Base-by-base conservation (phyloP, 2,329 filamentous ascomycete species). In the Exophiala alcalophila region DNA sequence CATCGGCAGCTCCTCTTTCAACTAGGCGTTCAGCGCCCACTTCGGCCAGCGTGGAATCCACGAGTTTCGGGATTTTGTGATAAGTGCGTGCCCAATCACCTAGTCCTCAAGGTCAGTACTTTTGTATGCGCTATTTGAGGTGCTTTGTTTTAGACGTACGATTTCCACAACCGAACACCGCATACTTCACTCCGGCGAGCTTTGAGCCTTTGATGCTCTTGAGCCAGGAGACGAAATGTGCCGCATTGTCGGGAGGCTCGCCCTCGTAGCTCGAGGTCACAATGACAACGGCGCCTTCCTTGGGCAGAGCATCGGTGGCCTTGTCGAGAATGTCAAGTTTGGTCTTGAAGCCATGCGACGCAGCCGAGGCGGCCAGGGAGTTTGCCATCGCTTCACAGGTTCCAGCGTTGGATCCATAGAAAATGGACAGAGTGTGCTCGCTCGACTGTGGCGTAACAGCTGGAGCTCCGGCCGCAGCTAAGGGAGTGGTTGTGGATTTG, bases 181-280 rank as follows among this genome's bases (percentile, higher is more conserved):
- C 74, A 58, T 81, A 88, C 2, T 74, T 67, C 1, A 83, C 73
- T 5, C 70, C 73, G 5, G 76, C 65, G 15, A 84, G 59, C 33
- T 72, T 66, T 4, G 73, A 64, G 4, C 64, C 71, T 40, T 74
- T 66, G 8, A 76, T 64, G 9, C 57, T 66, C 50, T 79, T 69
- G 4, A 87, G 61, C 84, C 84, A 89, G 12, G 72, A 65, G 18
- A 81, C 73, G 55, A 89, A 89, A 36, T 78, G 72, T 0, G 68
- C 72, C 0, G 84, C 84, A 49, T 90, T 88, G 47, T 86, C 81
- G 0, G 83, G 77, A 0, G 84, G 81, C 41, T 85, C 72, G 1
- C 85, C 85, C 55, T 90, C 84, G 53, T 88, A 90, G 1, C 79
- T 82, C 0, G 84, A 75, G 0, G 80, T 80, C 50, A 89, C 72